Conservation (phyloP, 2,329 filamentous ascomycete species). For the Madurella fahalii region DNA sequence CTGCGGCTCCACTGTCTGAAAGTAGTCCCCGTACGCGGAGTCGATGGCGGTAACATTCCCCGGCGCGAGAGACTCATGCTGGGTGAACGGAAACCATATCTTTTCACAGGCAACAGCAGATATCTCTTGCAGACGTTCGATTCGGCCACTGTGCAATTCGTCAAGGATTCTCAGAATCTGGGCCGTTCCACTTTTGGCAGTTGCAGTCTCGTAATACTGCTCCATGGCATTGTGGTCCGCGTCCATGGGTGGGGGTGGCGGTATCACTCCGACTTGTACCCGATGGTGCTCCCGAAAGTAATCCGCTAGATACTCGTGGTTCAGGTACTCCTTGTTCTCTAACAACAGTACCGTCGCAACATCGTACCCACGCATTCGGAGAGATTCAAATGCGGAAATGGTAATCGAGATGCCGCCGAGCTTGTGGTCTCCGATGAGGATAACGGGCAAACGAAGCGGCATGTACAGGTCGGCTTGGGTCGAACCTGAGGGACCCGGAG, state of each 20-base stretch:
- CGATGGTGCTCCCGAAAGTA: conserved; percentile 61
- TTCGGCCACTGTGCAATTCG: conserved; percentile 50
- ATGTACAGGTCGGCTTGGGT: conserved; percentile 76
- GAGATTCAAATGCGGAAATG: conserved; percentile 74
- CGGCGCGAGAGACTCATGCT: conserved; percentile 61
- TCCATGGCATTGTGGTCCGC: background rate
- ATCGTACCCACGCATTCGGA: conserved; percentile 74
- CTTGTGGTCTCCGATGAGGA: conserved; percentile 70
- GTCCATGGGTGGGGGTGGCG: conserved; percentile 49
- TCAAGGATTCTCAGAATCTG: conserved; percentile 48
- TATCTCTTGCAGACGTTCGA: conserved; percentile 59
- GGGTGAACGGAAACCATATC: conserved; percentile 88
- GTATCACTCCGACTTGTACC: conserved; percentile 55
- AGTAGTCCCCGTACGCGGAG: conserved; percentile 74
- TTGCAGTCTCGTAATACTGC: conserved; percentile 37
- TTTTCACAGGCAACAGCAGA: conserved; percentile 53
- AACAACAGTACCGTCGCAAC: conserved; percentile 68
- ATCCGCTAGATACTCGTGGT: conserved; percentile 61
- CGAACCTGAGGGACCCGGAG: conserved; percentile 69
- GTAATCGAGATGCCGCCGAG: conserved; percentile 78
- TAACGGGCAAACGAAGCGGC: conserved; percentile 65
- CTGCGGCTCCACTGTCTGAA: conserved; percentile 51
- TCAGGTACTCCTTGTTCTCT: conserved; percentile 60
- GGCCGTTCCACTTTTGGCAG: background rate
- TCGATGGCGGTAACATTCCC: conserved; percentile 71